Conservation (phyloP, 345 rosid genomes). For the Mallotus nudiflorus region DNA sequence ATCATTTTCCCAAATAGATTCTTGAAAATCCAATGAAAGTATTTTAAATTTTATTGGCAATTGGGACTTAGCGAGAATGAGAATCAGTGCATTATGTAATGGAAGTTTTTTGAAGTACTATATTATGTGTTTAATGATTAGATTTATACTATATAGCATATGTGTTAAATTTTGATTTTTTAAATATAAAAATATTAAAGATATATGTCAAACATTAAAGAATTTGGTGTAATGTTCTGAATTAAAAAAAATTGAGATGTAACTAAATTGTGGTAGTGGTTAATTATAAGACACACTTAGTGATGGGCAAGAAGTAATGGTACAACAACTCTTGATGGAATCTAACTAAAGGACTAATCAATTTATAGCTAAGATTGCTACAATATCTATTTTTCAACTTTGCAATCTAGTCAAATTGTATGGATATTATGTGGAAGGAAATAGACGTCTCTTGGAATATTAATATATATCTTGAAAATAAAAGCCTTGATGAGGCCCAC, state of each 20-base stretch:
- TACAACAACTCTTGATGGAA: conserved; percentile 38
- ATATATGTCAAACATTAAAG: too few relatives aligned
- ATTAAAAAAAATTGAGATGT: too few relatives aligned
- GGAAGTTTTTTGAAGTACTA: too few relatives aligned
- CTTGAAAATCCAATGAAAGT: not conserved
- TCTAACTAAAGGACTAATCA: conserved; percentile 44
- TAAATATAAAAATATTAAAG: too few relatives aligned
- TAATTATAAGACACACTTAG: conserved; percentile 32
- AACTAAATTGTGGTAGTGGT: not conserved
- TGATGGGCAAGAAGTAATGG: conserved; percentile 42
- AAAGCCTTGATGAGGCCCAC: conserved; percentile 19
- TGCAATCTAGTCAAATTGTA: conserved; percentile 30
- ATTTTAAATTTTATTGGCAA: too few relatives aligned
- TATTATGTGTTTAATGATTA: too few relatives aligned
- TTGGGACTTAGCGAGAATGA: too few relatives aligned
- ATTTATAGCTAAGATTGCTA: conserved; percentile 37
- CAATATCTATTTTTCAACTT: conserved; percentile 55
- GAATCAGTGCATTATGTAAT: too few relatives aligned
- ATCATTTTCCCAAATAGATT: too few relatives aligned
- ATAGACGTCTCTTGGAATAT: conserved; percentile 23
- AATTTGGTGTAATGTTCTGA: too few relatives aligned
- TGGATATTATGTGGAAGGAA: conserved; percentile 25
- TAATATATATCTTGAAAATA: conserved; percentile 24
- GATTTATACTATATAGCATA: too few relatives aligned
- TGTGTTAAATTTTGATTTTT: too few relatives aligned